Evolutionary conservation across 2,329 filamentous ascomycete genomes (phyloP).

Genomic region (Rhynchosporium graminicola): DNA sequence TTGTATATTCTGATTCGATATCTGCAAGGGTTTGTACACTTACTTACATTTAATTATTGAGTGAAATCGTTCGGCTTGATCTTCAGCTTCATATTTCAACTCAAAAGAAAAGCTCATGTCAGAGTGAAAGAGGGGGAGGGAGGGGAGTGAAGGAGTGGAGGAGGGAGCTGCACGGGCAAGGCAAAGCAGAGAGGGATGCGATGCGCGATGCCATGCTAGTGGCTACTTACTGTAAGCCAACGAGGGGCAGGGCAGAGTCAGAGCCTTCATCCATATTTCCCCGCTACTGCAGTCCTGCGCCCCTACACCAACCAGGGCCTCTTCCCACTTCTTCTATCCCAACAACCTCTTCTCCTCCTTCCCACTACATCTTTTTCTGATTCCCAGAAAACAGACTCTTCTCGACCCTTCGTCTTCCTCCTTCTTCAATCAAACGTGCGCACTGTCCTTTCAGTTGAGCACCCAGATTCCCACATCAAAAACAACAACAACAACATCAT

Average conservation of each 20-base stretch:
- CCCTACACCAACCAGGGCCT: neutral
- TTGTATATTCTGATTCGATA: neutral
- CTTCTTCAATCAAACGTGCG: conserved; percentile 29
- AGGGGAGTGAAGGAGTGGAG: too few relatives aligned
- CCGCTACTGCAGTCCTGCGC: conserved; percentile 27
- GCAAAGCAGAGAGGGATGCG: too few relatives aligned
- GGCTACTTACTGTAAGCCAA: too few relatives aligned
- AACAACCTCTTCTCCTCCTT: conserved; percentile 27
- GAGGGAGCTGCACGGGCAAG: too few relatives aligned
- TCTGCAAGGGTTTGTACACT: neutral
- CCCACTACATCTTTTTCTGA: conserved; percentile 26
- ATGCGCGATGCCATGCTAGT: too few relatives aligned
- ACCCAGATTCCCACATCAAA: conserved; percentile 28
- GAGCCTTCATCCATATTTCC: conserved; percentile 22
- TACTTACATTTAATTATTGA: too few relatives aligned
- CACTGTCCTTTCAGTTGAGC: conserved; percentile 41
- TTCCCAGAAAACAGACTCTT: conserved; percentile 13
- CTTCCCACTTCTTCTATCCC: conserved; percentile 24
- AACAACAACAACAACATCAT: conserved; percentile 16
- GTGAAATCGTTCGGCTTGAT: too few relatives aligned
- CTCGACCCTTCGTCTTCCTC: conserved; percentile 9
- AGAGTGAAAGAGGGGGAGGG: neutral
- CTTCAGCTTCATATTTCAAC: neutral
- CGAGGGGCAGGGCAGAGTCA: conserved; percentile 26
- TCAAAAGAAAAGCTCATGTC: neutral